Percentiles rank a stretch among this genome's conserved stretches.
These are phyloP conservation scores for Plasmodium adleri DNA, from an alignment of 169 alveolate genomes.

Conservation along the genomic window DNA sequence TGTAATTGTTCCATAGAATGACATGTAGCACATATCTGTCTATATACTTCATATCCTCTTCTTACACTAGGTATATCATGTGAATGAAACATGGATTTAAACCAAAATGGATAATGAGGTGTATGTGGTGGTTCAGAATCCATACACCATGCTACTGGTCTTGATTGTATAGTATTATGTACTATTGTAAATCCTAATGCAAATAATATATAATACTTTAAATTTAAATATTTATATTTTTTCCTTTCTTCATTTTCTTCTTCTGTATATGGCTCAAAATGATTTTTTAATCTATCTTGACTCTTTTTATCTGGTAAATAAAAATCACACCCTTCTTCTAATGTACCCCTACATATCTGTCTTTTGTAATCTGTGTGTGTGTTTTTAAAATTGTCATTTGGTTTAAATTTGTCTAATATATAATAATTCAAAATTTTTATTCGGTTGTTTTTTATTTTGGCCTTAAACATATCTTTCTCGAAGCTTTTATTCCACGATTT, in stretches of 20 bases:
- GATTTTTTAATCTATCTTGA: conserved; percentile 86
- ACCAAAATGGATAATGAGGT: conserved; percentile 92
- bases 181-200: conserved; percentile 89
- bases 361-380: conserved; percentile 89
- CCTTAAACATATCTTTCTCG: conserved; percentile 79
- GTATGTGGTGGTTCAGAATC: conserved; percentile 90
- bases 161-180: conserved; percentile 87
- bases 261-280: conserved; percentile 89
- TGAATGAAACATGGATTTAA: conserved; percentile 88
- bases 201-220: conserved; percentile 84
- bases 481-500: conserved; percentile 86
- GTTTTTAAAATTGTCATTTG: conserved; percentile 82
- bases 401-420: conserved; percentile 86
- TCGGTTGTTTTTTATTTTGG: conserved; percentile 81
- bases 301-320: conserved; percentile 85
- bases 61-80: conserved; percentile 91
- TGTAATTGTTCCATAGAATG: conserved; percentile 90
- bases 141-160: conserved; percentile 92
- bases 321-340: conserved; percentile 89
- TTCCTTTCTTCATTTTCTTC: conserved; percentile 87
- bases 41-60: conserved; percentile 90
- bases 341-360: conserved; percentile 90
- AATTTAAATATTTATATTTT: conserved; percentile 85
- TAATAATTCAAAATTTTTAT: conserved; percentile 83
- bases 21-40: conserved; percentile 92